Base-by-base conservation (phyloP, 108 stramenopile genomes). In the Cyclotella distinguenda region DNA sequence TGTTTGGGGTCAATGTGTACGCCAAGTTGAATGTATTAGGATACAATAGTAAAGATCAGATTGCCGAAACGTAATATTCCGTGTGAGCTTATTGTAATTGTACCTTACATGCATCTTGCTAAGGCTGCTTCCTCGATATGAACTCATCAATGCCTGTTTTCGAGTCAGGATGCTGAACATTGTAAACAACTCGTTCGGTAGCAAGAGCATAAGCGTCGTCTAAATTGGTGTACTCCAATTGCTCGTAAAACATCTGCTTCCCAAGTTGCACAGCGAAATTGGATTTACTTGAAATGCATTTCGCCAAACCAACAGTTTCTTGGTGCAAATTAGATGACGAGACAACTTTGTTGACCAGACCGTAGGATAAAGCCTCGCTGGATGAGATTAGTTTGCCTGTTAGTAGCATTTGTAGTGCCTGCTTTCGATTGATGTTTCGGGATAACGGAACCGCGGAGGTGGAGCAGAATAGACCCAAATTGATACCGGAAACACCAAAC, bases 381-480 rank as follows among this genome's bases (percentile, higher is more conserved):
- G 90, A 82, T 5, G 82, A 66, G 31, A 91, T 82, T 8, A 78
- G 35, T 5, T 81, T 59, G 11, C 87, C 90, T 5, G 90, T 91
- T 16, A 87, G 45, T 43, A 91, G 64, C 90, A 91, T 91, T 26
- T 86, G 84, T 78, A 91, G 74, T n/a, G 87, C 84, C 18, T 73
- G 80, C 59, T 91, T 91, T 27, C 50, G 52, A 28, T 59, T 60
- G 16, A 91, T 39, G 30, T 56, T 54, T 30, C 87, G 69, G 22
- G 74, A 79, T 4, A 89, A 56, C 1, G 90, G 70, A 7, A 91
- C 86, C 0, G 84, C 84, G 23, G 90, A 87, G 27, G 90, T 89
- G 1, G 80, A 78, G 71, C 90, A 89, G 60, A 91, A 91, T 32
- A 91, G 31, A 7, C 90, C 87, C 30, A 87, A 50, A 19, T 82